Evolutionary conservation across 768 basidiomycete species (phyloP), one percentile per base, ranked within the genome.

Genomic region (Hebeloma cylindrosporum): DNA sequence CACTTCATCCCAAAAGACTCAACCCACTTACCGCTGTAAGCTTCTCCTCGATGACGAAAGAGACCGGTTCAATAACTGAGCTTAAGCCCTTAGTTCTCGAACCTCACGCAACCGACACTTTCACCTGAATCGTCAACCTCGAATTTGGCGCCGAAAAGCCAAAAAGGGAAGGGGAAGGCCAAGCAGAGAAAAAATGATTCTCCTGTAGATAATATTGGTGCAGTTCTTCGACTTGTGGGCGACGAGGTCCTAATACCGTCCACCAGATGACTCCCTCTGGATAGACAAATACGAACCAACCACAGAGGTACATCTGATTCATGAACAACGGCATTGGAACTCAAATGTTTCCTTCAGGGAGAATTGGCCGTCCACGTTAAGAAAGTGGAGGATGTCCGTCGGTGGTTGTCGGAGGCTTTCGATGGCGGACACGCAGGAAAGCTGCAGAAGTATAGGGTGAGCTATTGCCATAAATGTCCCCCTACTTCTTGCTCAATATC

Each of bases 361-460:
- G 81, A 89, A 28, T 67, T 93, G 6, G 87, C 87, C 3, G 85
- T 93, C 26, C 88, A 94, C 65, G 76, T 80, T 43, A 76, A 75
- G 17, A 93, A 92, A 62, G 80, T 92, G 0, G 81, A 85, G 39
- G 83, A 88, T 47, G 83, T 92, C 6, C 77, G 85, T 4, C 69
- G 73, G 27, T 93, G 89, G 89, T 59, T 93, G 0, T 47, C 60
- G 0, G 89, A 91, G 53, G 85, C 90, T 1, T 78, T 86, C 27
- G 77, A 80, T 1, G 84, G 81, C 1, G 82, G 82, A 0, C 78
- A 79, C 4, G 78, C 78, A 0, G 78, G 78, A 0, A 82, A 77
- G 52, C 58, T 87, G 33, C 72, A 69, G 26, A 89, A 83, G 57
- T 93, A 92, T 60, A 73, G 90, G 16, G 91, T 92, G 50, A 27